Conservation (phyloP, 805 yeast species). For the Kluyveromyces wickerhamii region DNA sequence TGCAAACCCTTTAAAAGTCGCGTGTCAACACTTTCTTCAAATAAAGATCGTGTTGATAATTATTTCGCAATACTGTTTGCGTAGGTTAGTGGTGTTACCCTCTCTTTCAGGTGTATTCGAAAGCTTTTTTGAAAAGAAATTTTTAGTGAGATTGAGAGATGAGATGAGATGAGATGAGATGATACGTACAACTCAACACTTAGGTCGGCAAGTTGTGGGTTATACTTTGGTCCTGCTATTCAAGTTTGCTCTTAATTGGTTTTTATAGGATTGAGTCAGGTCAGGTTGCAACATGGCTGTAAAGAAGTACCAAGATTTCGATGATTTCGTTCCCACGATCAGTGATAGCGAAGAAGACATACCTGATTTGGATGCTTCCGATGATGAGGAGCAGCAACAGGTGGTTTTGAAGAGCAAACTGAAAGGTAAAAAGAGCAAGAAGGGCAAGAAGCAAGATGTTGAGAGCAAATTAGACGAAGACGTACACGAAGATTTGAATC, state of each 20-base stretch:
- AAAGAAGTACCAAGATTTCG: slow-evolving; percentile 24
- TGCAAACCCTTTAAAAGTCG: too few relatives aligned
- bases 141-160: slow-evolving; percentile 3
- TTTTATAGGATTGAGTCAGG: too few relatives aligned
- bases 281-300: slow-evolving; percentile 7
- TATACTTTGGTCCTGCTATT: too few relatives aligned
- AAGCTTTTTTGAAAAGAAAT: too few relatives aligned
- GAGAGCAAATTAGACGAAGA: slow-evolving; percentile 31
- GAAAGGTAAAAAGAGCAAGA: slow-evolving; percentile 20
- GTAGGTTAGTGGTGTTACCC: too few relatives aligned
- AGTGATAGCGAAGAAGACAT: slow-evolving; percentile 69
- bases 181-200: slow-evolving; percentile 6
- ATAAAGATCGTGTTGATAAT: too few relatives aligned
- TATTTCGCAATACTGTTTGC: too few relatives aligned
- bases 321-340: slow-evolving; percentile 61
- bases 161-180: slow-evolving; percentile 20
- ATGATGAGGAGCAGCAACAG: slow-evolving; percentile 33
- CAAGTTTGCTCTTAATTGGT: too few relatives aligned
- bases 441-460: slow-evolving; percentile 12
- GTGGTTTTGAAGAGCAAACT: slow-evolving; percentile 17
- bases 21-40: too few relatives aligned
- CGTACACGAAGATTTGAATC: slow-evolving; percentile 53
- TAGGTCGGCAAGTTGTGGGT: not conserved
- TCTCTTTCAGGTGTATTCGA: too few relatives aligned
- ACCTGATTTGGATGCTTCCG: slow-evolving; percentile 43